Evolutionary conservation across 2,329 filamentous ascomycete species (phyloP).

Genomic region (Ophiostoma quercus): DNA sequence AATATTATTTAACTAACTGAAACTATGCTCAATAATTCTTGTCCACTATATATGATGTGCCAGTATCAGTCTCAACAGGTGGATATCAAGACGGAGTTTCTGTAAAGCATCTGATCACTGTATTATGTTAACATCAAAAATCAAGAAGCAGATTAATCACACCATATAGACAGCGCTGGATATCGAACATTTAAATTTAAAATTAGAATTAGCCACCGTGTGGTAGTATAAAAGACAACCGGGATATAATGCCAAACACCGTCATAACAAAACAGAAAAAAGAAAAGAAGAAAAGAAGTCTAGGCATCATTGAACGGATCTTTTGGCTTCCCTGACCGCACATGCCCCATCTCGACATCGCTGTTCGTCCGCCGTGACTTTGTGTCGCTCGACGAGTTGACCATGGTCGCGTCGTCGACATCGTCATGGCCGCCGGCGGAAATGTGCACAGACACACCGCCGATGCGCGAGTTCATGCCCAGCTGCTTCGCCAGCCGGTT

Average conservation of each 20-base stretch:
- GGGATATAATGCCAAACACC: constrained; percentile 13
- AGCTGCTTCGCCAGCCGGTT: neutral
- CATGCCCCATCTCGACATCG: neutral
- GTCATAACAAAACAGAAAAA: neutral
- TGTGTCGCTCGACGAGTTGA: neutral
- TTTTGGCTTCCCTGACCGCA: neutral
- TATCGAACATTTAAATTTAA: neutral
- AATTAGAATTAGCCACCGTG: neutral
- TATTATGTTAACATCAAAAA: neutral
- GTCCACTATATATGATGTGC: too few relatives aligned
- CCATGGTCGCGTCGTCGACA: neutral
- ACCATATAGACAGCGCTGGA: neutral
- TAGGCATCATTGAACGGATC: neutral
- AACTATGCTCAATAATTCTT: too few relatives aligned
- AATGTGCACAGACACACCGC: constrained; percentile 17
- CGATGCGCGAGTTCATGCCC: neutral
- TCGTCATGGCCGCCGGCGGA: constrained; percentile 9
- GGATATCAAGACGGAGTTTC: too few relatives aligned
- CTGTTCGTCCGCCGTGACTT: neutral
- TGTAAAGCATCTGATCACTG: too few relatives aligned
- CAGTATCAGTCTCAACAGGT: too few relatives aligned
- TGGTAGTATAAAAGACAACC: neutral
- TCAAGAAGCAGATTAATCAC: neutral
- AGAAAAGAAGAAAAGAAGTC: neutral
- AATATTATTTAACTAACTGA: too few relatives aligned